A percentile compares a stretch with the other conserved stretches of the same genome.
phyloP scores from a whole-genome alignment of 2,329 filamentous ascomycete species.

The Diaporthe capsici region DNA sequence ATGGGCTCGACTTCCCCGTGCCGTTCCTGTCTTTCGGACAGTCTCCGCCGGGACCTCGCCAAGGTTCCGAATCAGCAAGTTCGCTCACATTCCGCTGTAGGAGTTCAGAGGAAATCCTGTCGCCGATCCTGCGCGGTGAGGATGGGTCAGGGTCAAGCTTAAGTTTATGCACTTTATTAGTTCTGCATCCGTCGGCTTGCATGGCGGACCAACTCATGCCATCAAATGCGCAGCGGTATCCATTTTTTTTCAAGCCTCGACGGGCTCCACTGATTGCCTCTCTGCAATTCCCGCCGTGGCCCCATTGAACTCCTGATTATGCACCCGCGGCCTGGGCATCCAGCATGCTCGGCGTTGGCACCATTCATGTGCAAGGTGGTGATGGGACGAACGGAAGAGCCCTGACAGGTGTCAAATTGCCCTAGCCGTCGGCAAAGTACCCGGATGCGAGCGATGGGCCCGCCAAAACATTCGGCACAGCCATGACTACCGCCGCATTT shows the following conservation, averaged over 20 bases:
- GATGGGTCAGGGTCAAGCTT: conserved; percentile 2
- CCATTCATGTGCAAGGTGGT: neutral
- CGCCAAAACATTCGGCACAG: neutral
- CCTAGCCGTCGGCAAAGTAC: neutral
- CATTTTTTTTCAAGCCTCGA: neutral
- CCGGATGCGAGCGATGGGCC: neutral
- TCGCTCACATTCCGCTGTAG: neutral
- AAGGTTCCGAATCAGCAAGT: neutral
- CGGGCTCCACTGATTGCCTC: neutral
- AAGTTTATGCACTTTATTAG: neutral
- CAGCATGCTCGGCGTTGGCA: neutral
- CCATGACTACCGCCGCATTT: neutral
- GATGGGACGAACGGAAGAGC: neutral
- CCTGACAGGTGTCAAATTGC: neutral
- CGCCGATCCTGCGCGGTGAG: neutral
- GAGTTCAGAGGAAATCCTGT: neutral
- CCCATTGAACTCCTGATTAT: neutral
- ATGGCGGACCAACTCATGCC: neutral
- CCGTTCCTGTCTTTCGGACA: neutral
- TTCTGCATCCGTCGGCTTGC: neutral
- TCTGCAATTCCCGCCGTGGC: neutral
- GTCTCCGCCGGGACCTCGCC: neutral
- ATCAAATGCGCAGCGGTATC: neutral
- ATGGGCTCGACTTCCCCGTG: neutral
- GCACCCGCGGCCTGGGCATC: conserved; percentile 1